A percentile compares a stretch with the other conserved stretches of the same genome.
Evolutionary conservation across 139 green algal species (phyloP).

Genomic region (Closterium sp.): DNA sequence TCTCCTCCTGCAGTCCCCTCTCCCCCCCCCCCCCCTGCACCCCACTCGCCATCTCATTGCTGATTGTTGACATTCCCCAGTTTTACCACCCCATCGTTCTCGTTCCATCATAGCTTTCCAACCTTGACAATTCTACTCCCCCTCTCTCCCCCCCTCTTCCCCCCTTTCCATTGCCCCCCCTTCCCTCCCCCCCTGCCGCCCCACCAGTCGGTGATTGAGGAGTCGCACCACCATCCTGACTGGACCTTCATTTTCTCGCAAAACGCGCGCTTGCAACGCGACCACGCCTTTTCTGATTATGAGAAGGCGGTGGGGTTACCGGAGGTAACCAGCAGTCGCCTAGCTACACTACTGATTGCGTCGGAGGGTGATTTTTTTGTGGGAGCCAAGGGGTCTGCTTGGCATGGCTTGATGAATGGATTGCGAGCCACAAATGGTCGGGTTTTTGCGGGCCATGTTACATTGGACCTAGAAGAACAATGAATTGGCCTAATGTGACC

Average conservation of each 20-base stretch:
- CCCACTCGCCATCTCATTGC: no score
- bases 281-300: not conserved
- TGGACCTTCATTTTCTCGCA: not conserved
- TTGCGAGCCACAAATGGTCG: not conserved
- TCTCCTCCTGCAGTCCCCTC: no score
- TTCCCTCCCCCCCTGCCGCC: not conserved
- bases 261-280: not conserved
- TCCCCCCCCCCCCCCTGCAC: no score
- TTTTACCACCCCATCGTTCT: no score
- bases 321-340: not conserved
- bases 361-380: not conserved
- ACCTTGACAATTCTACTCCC: no score
- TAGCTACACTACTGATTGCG: not conserved
- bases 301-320: not conserved
- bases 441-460: not conserved
- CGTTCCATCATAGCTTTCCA: no score
- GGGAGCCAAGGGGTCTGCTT: not conserved
- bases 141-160: not conserved
- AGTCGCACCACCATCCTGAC: not conserved
- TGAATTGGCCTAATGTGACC: not conserved
- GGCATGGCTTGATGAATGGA: not conserved
- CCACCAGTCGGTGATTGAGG: not conserved
- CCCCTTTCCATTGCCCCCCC: not conserved
- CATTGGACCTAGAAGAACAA: not conserved
- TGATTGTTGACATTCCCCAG: no score